A percentile compares a stretch with the other conserved stretches of the same genome.
Evolutionary conservation across 73 alveolate species (phyloP).

Genomic region (Paramecium pentaurelia): DNA sequence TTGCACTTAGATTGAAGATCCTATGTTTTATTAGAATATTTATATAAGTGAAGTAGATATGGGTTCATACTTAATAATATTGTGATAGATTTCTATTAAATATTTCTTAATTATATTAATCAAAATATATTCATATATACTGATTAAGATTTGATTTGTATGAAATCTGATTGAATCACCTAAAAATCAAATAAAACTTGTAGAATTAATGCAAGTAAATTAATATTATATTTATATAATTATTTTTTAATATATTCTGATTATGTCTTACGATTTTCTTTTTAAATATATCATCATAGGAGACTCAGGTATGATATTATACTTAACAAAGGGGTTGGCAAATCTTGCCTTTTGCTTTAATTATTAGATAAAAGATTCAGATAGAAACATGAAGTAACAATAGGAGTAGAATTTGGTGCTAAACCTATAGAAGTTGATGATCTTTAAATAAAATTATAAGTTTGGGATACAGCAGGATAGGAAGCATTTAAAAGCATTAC

Average conservation of each 20-base stretch:
- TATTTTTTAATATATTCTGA: background rate
- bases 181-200: too few relatives aligned
- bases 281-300: slow-evolving; percentile 85
- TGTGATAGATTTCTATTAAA: too few relatives aligned
- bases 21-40: too few relatives aligned
- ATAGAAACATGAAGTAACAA: slow-evolving; percentile 81
- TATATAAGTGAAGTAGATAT: too few relatives aligned
- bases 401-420: slow-evolving; percentile 93
- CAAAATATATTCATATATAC: too few relatives aligned
- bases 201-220: too few relatives aligned
- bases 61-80: too few relatives aligned
- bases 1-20: too few relatives aligned
- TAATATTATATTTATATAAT: too few relatives aligned
- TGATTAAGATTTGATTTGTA: too few relatives aligned
- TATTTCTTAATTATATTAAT: too few relatives aligned
- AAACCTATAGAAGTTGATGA: slow-evolving; percentile 75
- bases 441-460: slow-evolving; percentile 72
- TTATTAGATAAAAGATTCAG: slow-evolving; percentile 87
- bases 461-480: slow-evolving; percentile 70
- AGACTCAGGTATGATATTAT: slow-evolving; percentile 68
- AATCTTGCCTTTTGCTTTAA: slow-evolving; percentile 81
- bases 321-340: slow-evolving; percentile 80
- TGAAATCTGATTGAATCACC: too few relatives aligned
- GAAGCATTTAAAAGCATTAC: slow-evolving; percentile 26
- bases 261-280: slow-evolving; percentile 68